A percentile compares a stretch with the other conserved stretches of the same genome.
phyloP scores from a whole-genome alignment of 768 basidiomycete genomes.

The Termitomyces heimii region DNA sequence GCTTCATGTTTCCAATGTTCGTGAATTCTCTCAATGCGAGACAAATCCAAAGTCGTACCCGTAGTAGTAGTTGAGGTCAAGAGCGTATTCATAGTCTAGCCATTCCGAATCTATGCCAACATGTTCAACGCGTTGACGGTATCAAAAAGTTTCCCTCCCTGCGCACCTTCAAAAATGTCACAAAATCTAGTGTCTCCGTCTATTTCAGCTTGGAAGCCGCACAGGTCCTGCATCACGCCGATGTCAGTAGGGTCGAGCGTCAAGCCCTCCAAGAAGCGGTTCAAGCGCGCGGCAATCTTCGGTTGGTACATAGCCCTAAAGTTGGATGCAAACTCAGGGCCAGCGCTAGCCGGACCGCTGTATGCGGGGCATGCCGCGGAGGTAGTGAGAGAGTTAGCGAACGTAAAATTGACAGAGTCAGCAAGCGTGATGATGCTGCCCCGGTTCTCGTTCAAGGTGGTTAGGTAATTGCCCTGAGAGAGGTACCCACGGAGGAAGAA shows the following conservation, averaged over 20 bases:
- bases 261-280: conserved; percentile 29
- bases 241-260: conserved; percentile 26
- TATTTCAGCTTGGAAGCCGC: conserved; percentile 33
- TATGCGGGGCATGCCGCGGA: conserved; percentile 33
- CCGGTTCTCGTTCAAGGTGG: conserved; percentile 23
- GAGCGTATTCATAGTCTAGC: conserved; percentile 38
- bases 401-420: conserved; percentile 35
- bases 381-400: conserved; percentile 37
- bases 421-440: conserved; percentile 29
- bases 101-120: conserved; percentile 28
- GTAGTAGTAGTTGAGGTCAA: conserved; percentile 41
- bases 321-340: conserved; percentile 16
- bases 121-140: background rate
- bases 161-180: conserved; percentile 30
- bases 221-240: conserved; percentile 38
- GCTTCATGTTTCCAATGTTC: conserved; percentile 11
- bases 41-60: conserved; percentile 21
- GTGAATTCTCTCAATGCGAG: background rate
- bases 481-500: conserved; percentile 36
- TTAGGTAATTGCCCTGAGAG: conserved; percentile 33
- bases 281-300: conserved; percentile 28
- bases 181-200: conserved; percentile 34
- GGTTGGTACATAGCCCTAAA: conserved; percentile 28
- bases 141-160: background rate
- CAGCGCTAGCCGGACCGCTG: conserved; percentile 21